Evolutionary conservation across 768 basidiomycete species (phyloP).

Genomic region (Atractiella rhizophila): DNA sequence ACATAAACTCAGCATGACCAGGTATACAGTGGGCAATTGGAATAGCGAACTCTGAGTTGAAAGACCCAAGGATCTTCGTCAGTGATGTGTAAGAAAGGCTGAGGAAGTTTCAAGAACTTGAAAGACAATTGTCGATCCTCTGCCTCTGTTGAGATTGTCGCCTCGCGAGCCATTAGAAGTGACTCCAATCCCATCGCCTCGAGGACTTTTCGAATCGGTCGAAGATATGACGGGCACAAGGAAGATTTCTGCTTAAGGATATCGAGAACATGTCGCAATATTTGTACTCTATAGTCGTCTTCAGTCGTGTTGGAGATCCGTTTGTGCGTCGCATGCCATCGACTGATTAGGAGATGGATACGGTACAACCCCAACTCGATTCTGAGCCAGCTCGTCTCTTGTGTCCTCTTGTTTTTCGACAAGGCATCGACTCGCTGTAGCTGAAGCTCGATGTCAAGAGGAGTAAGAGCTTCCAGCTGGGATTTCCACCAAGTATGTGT

Average conservation of each 20-base stretch:
- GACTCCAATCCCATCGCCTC: slow-evolving; percentile 24
- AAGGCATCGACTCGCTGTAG: slow-evolving; percentile 23
- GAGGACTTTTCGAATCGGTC: slow-evolving; percentile 17
- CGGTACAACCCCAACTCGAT: slow-evolving; percentile 32
- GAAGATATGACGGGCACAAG: slow-evolving; percentile 6
- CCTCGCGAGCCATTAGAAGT: slow-evolving; percentile 6
- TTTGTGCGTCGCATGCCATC: slow-evolving; percentile 25
- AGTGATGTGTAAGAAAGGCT: slow-evolving; percentile 23
- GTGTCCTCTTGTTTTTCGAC: slow-evolving; percentile 27
- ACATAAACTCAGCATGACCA: not conserved
- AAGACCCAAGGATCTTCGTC: slow-evolving; percentile 22
- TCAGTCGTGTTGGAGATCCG: slow-evolving; percentile 31
- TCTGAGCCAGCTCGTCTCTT: slow-evolving; percentile 25
- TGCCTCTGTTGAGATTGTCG: slow-evolving; percentile 24
- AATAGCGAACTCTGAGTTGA: not conserved
- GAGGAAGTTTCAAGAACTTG: slow-evolving; percentile 12
- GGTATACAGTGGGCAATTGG: not conserved
- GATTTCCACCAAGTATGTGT: slow-evolving; percentile 30
- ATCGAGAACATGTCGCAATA: slow-evolving; percentile 29
- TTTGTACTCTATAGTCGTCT: slow-evolving; percentile 27
- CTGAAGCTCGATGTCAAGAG: slow-evolving; percentile 21
- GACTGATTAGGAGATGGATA: slow-evolving; percentile 33
- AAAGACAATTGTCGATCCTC: slow-evolving; percentile 22
- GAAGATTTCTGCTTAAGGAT: too few relatives aligned
- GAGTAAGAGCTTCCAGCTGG: slow-evolving; percentile 25